Conservation (phyloP, 2,329 filamentous ascomycete species). For the Fusarium phyllophilum region DNA sequence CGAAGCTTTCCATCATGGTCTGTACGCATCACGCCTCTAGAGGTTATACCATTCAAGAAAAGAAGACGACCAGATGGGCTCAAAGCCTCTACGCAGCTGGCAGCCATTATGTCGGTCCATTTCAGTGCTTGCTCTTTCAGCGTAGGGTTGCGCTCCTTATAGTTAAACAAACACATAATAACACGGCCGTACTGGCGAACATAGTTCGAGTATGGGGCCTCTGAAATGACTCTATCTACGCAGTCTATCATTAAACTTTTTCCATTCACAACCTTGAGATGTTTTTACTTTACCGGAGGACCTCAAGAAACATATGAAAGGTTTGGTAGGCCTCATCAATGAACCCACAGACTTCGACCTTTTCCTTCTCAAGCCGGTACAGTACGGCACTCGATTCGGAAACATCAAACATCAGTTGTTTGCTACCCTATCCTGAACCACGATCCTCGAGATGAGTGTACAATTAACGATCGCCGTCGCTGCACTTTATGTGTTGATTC, state of each 20-base stretch:
- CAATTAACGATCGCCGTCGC: neutral
- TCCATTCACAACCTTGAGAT: neutral
- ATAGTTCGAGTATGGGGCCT: too few species aligned
- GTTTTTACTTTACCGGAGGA: neutral
- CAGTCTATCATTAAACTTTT: neutral
- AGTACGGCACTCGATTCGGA: neutral
- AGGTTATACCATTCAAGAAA: too few species aligned
- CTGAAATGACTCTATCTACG: neutral
- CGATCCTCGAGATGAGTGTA: neutral
- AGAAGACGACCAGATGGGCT: too few species aligned
- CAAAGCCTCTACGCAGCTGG: too few species aligned
- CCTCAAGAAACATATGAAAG: neutral
- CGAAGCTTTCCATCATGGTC: neutral
- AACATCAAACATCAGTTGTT: neutral
- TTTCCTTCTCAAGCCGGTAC: neutral
- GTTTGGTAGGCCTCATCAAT: neutral
- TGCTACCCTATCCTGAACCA: too few species aligned
- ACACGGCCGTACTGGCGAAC: too few species aligned
- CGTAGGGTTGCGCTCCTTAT: too few species aligned
- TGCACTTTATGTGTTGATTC: neutral
- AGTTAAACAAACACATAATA: too few species aligned
- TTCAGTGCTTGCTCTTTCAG: too few species aligned
- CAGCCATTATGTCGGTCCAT: too few species aligned
- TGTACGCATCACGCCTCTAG: neutral
- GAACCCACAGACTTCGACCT: neutral